Percentiles rank a stretch among this genome's conserved stretches.
Conservation (phyloP, 1,139 yeast genomes). For the Kazachstania sp. region DNA sequence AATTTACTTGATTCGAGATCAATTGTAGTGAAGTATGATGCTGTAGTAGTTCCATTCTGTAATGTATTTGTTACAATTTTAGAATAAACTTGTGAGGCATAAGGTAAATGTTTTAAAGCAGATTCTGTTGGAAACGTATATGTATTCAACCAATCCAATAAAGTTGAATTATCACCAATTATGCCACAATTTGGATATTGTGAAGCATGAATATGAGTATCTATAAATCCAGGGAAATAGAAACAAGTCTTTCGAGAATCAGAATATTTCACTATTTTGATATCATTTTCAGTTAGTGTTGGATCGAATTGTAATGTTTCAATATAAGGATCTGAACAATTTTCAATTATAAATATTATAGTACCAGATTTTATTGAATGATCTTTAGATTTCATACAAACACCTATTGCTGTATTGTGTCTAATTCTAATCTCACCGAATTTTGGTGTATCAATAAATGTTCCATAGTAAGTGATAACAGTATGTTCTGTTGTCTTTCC, state of each 20-base stretch:
- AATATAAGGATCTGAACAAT: conserved; percentile 1
- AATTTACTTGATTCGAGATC: conserved; percentile 67
- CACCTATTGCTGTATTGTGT: conserved; percentile 46
- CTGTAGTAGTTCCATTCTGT: conserved; percentile 79
- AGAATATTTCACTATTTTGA: conserved; percentile 17
- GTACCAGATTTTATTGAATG: conserved; percentile 10
- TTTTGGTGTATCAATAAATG: conserved; percentile 48
- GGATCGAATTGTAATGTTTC: conserved; percentile 9
- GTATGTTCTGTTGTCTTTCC: background rate
- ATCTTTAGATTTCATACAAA: conserved; percentile 19
- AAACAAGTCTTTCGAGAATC: conserved; percentile 33
- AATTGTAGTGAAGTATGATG: conserved; percentile 83
- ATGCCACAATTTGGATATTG: conserved; percentile 94
- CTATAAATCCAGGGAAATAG: conserved; percentile 86
- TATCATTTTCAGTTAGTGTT: conserved; percentile 8
- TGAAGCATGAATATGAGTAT: conserved; percentile 94
- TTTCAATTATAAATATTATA: conserved; percentile 19
- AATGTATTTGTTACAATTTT: conserved; percentile 62
- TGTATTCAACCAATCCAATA: conserved; percentile 77
- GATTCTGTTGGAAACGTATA: conserved; percentile 88
- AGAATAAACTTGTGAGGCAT: conserved; percentile 55
- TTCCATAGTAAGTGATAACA: conserved; percentile 38
- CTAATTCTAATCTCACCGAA: conserved; percentile 43
- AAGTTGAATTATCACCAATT: conserved; percentile 66
- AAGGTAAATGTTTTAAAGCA: conserved; percentile 40